Evolutionary conservation across 2,329 filamentous ascomycete genomes (phyloP).

Genomic region (Drechslerella dactyloides): DNA sequence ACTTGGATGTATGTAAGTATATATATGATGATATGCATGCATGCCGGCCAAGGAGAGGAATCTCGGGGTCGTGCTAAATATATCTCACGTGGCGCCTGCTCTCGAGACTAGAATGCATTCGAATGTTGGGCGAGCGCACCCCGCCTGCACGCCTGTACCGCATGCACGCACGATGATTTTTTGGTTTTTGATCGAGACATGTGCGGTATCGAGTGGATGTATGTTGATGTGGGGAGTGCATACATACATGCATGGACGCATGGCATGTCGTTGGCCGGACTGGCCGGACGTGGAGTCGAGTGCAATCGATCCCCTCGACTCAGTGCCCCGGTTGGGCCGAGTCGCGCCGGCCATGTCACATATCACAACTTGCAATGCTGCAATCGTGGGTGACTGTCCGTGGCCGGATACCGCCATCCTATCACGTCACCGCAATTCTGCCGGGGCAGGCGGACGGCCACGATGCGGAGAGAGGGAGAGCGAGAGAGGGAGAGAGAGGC

Average conservation of each 20-base stretch:
- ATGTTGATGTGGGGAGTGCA: neutral
- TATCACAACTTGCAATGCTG: too few relatives aligned
- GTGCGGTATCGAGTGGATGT: constrained; percentile 2
- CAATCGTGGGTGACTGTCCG: too few relatives aligned
- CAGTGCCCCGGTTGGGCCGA: neutral
- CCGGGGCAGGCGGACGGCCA: too few relatives aligned
- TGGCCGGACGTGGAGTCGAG: too few relatives aligned
- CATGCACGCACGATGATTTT: constrained; percentile 13
- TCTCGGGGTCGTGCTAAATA: constrained; percentile 40
- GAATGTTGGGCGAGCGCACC: constrained; percentile 32
- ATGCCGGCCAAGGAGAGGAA: constrained; percentile 1
- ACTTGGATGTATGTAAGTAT: too few relatives aligned
- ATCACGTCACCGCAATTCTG: too few relatives aligned
- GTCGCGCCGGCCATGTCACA: neutral
- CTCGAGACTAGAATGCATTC: constrained; percentile 12
- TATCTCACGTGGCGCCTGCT: constrained; percentile 48
- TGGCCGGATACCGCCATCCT: too few relatives aligned
- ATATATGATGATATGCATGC: too few relatives aligned
- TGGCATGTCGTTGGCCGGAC: too few relatives aligned
- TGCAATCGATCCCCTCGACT: neutral
- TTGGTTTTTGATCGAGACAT: constrained; percentile 11
- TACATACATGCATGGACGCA: too few relatives aligned
- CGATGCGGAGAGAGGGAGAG: too few relatives aligned
- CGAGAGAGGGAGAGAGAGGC: too few relatives aligned
- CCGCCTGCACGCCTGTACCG: constrained; percentile 6